phyloP scores from a whole-genome alignment of 129 eudicot genomes.

The Centrapalus pauciflorus region DNA sequence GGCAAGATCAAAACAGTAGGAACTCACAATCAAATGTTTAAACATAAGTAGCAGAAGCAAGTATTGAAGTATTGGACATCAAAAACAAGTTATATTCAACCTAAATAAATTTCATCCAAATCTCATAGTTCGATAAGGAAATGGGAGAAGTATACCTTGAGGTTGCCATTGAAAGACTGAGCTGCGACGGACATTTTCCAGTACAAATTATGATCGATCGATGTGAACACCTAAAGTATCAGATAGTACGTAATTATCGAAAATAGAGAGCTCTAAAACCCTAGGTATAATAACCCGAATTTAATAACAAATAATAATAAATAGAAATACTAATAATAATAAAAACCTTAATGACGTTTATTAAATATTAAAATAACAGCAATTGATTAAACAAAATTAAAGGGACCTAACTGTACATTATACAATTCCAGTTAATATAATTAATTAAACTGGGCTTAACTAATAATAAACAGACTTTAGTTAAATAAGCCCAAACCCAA shows the following conservation, averaged over 20 bases:
- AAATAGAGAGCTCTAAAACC: constrained; percentile 6
- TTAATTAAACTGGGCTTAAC: too few relatives aligned
- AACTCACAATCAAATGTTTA: too few relatives aligned
- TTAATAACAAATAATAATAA: too few relatives aligned
- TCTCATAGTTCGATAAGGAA: background rate
- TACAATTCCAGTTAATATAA: too few relatives aligned
- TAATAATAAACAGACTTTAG: too few relatives aligned
- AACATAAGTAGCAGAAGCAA: background rate
- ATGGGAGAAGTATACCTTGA: constrained; percentile 17
- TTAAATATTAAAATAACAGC: too few relatives aligned
- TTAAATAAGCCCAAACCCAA: too few relatives aligned
- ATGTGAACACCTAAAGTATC: background rate
- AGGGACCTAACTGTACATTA: too few relatives aligned
- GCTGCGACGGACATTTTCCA: constrained; percentile 17
- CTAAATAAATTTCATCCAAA: background rate
- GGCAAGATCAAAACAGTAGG: background rate
- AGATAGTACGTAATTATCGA: background rate
- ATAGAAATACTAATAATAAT: too few relatives aligned
- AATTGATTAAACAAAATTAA: too few relatives aligned
- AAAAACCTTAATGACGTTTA: too few relatives aligned
- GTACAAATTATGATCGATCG: background rate
- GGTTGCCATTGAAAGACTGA: constrained; percentile 31
- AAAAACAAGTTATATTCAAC: background rate
- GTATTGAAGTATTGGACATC: background rate
- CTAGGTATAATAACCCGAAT: too few relatives aligned